Conservation (phyloP, 208 protist genomes). For the Crithidia sp. region DNA sequence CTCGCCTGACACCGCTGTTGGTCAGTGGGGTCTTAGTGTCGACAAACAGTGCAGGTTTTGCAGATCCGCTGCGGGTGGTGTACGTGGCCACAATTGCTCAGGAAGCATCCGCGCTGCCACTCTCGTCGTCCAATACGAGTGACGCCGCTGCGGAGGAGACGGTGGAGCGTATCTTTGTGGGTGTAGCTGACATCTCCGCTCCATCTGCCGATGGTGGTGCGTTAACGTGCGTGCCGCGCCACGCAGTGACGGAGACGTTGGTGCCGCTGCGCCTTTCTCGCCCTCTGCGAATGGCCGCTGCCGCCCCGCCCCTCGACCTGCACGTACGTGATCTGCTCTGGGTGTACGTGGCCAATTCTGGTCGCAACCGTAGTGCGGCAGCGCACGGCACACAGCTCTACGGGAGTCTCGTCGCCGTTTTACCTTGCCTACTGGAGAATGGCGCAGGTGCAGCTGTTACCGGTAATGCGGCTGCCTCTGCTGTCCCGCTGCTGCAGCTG, state of each 20-base stretch:
- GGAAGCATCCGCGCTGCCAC: not conserved
- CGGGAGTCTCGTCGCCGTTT: slow-evolving; percentile 10
- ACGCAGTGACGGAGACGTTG: not conserved
- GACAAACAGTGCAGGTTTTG: not conserved
- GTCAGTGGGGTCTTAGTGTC: not conserved
- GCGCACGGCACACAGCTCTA: slow-evolving; percentile 14
- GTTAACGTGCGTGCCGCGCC: not conserved
- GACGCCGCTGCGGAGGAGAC: not conserved
- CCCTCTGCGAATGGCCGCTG: not conserved
- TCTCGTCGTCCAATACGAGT: too few relatives aligned
- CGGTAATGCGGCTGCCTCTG: not conserved
- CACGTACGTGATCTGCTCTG: slow-evolving; percentile 18
- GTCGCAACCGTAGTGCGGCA: slow-evolving; percentile 4
- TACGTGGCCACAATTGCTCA: slow-evolving; percentile 4
- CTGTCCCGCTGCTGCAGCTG: not conserved
- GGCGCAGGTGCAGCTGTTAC: not conserved
- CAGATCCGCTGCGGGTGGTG: not conserved
- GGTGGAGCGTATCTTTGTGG: slow-evolving; percentile 2
- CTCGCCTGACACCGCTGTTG: not conserved
- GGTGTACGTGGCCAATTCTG: slow-evolving; percentile 23
- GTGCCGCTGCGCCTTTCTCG: not conserved
- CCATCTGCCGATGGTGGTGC: not conserved
- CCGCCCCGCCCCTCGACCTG: not conserved
- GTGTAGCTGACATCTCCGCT: not conserved
- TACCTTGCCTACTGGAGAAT: not conserved